These are phyloP conservation scores for Aspergillus cavernicola DNA, from an alignment of 495 filamentous ascomycete genomes.

Conservation along the genomic window DNA sequence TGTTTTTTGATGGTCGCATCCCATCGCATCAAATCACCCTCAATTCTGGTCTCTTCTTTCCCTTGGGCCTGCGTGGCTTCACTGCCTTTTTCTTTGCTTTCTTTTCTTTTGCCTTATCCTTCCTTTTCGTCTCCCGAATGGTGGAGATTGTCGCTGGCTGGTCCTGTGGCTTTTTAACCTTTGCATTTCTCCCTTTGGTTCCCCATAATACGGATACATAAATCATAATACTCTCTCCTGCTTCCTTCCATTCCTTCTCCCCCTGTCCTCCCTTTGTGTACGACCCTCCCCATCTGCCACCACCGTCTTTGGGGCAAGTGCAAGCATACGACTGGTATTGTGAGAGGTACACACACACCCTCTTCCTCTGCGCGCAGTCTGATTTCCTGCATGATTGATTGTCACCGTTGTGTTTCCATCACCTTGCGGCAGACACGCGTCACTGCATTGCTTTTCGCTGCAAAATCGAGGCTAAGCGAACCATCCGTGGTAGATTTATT, in stretches of 20 bases:
- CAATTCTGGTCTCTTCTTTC: slow-evolving; percentile 3
- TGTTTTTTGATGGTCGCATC: slow-evolving; percentile 28
- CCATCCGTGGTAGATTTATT: slow-evolving; percentile 14
- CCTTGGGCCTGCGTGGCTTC: slow-evolving; percentile 1
- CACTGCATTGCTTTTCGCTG: slow-evolving; percentile 22
- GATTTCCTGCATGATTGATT: slow-evolving; percentile 31
- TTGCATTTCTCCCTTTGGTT: slow-evolving; percentile 10
- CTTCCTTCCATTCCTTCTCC: not conserved
- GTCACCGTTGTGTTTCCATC: slow-evolving; percentile 21
- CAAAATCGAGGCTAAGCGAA: slow-evolving; percentile 15
- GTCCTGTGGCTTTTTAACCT: slow-evolving; percentile 17
- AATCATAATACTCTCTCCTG: not conserved
- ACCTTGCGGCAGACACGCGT: slow-evolving; percentile 33
- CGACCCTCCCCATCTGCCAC: slow-evolving; percentile 1
- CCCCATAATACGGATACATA: slow-evolving; percentile 12
- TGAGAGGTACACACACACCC: slow-evolving; percentile 11
- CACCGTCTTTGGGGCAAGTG: not conserved
- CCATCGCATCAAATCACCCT: slow-evolving; percentile 15
- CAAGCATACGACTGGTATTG: slow-evolving; percentile 7
- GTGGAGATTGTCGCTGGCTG: slow-evolving; percentile 21
- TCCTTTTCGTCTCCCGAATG: slow-evolving; percentile 8
- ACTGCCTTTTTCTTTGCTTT: slow-evolving; percentile 3
- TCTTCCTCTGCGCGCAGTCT: slow-evolving; percentile 7
- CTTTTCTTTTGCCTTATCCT: slow-evolving; percentile 17
- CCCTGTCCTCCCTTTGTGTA: slow-evolving; percentile 8